These are phyloP conservation scores for Ophiostoma montium DNA, from an alignment of 2,329 filamentous ascomycete genomes.

Conservation along the genomic window DNA sequence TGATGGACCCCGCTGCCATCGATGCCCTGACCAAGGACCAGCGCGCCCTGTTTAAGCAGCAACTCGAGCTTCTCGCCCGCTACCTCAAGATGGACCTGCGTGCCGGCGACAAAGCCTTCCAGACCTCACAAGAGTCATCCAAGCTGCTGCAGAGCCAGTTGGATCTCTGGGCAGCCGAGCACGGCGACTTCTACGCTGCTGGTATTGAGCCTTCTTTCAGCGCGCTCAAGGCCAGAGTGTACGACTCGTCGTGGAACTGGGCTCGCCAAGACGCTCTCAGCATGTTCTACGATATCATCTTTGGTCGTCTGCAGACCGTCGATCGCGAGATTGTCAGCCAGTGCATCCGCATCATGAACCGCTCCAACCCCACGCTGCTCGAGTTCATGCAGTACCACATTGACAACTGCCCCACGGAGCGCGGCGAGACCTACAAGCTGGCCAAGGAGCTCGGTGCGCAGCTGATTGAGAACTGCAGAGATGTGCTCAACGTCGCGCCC, in stretches of 20 bases:
- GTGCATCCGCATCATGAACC: constrained; percentile 98
- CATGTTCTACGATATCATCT: constrained; percentile 99
- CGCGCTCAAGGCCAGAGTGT: constrained; percentile 82
- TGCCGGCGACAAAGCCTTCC: constrained; percentile 86
- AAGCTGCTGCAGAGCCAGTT: constrained; percentile 82
- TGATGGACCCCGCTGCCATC: constrained; percentile 97
- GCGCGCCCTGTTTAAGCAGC: constrained; percentile 91
- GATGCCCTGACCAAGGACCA: constrained; percentile 97
- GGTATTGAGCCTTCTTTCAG: constrained; percentile 94
- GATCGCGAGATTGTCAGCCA: constrained; percentile 97
- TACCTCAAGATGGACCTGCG: constrained; percentile 96
- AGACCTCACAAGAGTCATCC: constrained; percentile 72
- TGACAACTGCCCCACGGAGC: constrained; percentile 92
- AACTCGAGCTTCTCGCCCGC: constrained; percentile 84
- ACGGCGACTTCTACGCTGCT: constrained; percentile 89
- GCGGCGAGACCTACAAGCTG: constrained; percentile 95
- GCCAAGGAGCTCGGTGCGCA: constrained; percentile 87
- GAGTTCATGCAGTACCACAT: constrained; percentile 99
- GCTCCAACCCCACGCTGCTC: constrained; percentile 85
- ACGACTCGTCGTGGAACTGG: constrained; percentile 99
- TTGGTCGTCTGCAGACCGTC: constrained; percentile 80
- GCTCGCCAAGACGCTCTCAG: constrained; percentile 89
- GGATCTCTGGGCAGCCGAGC: constrained; percentile 88
- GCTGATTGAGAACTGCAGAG: constrained; percentile 94
- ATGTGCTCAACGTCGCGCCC: constrained; percentile 69